Evolutionary conservation across 495 filamentous ascomycete species (phyloP), one percentile per base, ranked within the genome.

Genomic region (Monascus purpureus): DNA sequence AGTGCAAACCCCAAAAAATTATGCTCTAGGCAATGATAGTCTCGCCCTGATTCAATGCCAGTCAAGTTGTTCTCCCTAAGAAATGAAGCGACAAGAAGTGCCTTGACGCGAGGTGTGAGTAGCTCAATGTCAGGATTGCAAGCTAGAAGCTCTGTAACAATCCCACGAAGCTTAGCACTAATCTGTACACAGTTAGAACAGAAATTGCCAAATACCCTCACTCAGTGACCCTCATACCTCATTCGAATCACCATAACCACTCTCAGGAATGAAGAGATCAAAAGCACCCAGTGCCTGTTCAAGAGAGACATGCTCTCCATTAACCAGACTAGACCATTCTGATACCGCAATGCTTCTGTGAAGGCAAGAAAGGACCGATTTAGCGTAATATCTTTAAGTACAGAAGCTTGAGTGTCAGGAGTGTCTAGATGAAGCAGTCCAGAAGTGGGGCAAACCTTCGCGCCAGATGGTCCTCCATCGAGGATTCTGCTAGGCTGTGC

Each of bases 231-330:
- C 13, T 50, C 64, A 32, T 55, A 82, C 78, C 52, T 87, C 77
- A 29, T 81, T 68, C 16, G 88, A 47, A 45, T 86, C 82, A 12
- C 77, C 74, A 25, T 72, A 65, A 9, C 68, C 65, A 28, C 75
- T 76, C 36, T 75, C 70, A 8, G 85, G 59, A 22, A 90, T 71
- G 47, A 94, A 95, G 47, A 95, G 68, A 44, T 96, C 90, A 44
- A 87, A 93, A 13, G 76, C 75, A 9, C 72, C 79, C 16, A 95
- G 56, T 4, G 78, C 82, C 28, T 68, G 65, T 48, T 93, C 87
- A 24, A 93, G 65, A 14, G 73, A 47, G 8, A 78, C 56, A 24
- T 59, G 43, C 36, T 70, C 61, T 6, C 60, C 61, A 15, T 58
- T 57, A 19, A 41, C 55, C 8, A 80, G 50, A 32, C 63, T 70